Evolutionary conservation across 176 grass and related monocot species (phyloP).

Genomic region (Oryza glaberrima): DNA sequence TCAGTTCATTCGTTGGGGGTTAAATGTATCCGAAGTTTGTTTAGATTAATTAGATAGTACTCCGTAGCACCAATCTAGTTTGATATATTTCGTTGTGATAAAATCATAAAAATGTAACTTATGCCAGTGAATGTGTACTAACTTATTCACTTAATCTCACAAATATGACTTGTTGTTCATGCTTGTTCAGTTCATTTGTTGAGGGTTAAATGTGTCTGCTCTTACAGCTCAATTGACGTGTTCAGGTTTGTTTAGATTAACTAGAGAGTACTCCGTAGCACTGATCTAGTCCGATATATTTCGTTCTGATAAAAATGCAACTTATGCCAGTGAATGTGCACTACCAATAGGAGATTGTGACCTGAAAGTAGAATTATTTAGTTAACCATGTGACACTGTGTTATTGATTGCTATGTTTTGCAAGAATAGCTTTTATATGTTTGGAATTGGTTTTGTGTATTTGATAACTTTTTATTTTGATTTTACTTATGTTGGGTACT

Average conservation of each 20-base stretch:
- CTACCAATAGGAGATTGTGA: not conserved
- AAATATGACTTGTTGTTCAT: not conserved
- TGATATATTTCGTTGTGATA: not conserved
- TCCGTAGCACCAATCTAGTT: not conserved
- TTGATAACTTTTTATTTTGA: not conserved
- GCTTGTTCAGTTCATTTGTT: not conserved
- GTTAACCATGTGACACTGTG: not conserved
- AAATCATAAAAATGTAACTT: not conserved
- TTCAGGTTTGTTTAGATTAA: not conserved
- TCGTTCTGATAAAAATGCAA: not conserved
- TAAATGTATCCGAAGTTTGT: not conserved
- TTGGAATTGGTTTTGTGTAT: not conserved
- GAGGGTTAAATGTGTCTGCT: not conserved
- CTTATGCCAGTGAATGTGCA: not conserved
- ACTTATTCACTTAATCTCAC: not conserved
- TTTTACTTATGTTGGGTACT: not conserved
- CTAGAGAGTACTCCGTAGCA: not conserved
- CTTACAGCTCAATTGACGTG: too few relatives aligned
- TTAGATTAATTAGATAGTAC: not conserved
- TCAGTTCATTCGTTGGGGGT: not conserved
- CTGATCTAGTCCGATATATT: not conserved
- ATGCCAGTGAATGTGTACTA: too few relatives aligned
- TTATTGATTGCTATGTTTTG: not conserved
- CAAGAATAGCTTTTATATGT: not conserved
- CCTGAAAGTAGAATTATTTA: not conserved